Evolutionary conservation across 139 green algal species (phyloP).

Genomic region (Coccomyxa sp.): DNA sequence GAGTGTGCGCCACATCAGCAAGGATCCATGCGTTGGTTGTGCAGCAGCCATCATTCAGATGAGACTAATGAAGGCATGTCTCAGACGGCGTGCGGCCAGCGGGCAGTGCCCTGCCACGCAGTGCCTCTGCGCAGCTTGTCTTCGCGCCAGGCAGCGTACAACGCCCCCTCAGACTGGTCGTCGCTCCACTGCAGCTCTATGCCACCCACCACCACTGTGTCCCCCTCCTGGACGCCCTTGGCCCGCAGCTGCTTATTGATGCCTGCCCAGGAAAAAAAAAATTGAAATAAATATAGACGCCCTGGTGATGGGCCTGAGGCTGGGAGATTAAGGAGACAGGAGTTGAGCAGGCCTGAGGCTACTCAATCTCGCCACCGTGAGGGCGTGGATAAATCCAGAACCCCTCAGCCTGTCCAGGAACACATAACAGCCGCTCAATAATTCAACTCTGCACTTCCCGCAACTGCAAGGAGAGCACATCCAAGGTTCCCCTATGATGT

Average conservation of each 20-base stretch:
- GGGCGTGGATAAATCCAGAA: background rate
- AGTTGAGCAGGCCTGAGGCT: background rate
- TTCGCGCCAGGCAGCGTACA: slow-evolving; percentile 67
- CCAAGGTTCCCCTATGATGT: too few species aligned
- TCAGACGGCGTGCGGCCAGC: slow-evolving; percentile 57
- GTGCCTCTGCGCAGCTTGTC: slow-evolving; percentile 58
- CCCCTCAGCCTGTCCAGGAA: background rate
- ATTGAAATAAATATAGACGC: background rate
- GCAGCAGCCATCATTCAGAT: too few species aligned
- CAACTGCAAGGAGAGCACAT: background rate
- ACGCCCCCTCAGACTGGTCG: slow-evolving; percentile 49
- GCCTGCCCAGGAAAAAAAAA: slow-evolving; percentile 48
- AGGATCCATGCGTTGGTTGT: too few species aligned
- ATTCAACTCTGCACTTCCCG: background rate
- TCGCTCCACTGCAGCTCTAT: slow-evolving; percentile 68
- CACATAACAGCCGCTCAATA: background rate
- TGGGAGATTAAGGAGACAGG: background rate
- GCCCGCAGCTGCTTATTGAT: slow-evolving; percentile 58
- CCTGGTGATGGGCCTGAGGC: background rate
- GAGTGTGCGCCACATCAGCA: slow-evolving; percentile 19
- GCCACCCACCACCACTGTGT: slow-evolving; percentile 72
- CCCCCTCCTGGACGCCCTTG: slow-evolving; percentile 54
- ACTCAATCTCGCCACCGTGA: background rate
- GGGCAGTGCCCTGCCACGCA: slow-evolving; percentile 39
- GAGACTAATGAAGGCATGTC: too few species aligned